Conservation (phyloP, 371 early-diverging fungal genomes). For the Zychaea mexicana region DNA sequence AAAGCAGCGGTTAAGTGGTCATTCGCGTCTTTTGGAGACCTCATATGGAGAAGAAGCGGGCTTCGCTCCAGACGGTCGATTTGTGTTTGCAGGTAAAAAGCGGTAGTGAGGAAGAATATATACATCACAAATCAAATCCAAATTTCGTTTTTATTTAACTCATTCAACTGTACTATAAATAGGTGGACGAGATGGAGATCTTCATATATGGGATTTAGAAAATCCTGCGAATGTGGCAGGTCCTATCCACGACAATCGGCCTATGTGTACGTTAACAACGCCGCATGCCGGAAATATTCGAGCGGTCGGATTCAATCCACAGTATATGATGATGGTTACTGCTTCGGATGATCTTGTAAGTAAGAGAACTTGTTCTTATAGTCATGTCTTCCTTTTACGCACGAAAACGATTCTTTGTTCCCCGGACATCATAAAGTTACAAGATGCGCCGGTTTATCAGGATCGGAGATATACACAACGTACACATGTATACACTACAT, state of each 20-base stretch:
- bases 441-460: constrained; percentile 1
- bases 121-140: neutral
- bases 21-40: constrained; percentile 29
- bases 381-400: neutral
- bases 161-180: neutral
- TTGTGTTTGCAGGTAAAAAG: constrained; percentile 64
- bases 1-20: constrained; percentile 56
- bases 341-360: constrained; percentile 56
- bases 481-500: neutral
- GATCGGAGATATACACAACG: constrained; percentile 1
- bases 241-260: constrained; percentile 17
- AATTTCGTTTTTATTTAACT: neutral
- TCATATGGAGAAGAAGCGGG: constrained; percentile 53
- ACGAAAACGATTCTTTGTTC: neutral
- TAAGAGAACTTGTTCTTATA: no score
- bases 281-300: constrained; percentile 44
- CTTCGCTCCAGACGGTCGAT: constrained; percentile 81
- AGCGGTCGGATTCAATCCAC: constrained; percentile 72
- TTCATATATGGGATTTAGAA: constrained; percentile 70
- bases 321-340: constrained; percentile 69
- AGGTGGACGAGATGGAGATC: constrained; percentile 67
- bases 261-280: constrained; percentile 28
- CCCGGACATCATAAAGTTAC: neutral
- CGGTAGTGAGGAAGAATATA: neutral
- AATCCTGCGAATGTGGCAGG: constrained; percentile 32